Evolutionary conservation across 306 rosid genomes (phyloP), one percentile per base, ranked within the genome.

Genomic region (Rosa persica): DNA sequence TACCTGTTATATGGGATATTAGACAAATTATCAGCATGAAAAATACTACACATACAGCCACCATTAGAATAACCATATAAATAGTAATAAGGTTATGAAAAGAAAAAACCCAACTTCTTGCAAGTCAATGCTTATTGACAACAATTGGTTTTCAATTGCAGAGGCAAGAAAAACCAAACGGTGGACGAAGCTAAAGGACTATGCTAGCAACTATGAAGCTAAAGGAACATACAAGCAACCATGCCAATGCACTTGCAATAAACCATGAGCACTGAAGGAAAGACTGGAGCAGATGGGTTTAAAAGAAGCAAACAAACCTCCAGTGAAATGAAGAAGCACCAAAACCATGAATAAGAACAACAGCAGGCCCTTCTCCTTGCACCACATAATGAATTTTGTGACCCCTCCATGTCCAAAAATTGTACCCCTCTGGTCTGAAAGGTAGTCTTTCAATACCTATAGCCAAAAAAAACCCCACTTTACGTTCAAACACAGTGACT

Each of bases 251-350:
- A 68, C 5, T 46, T 7, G 23, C 52, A 38, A 40, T 8, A 40
- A 22, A 34, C 16, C 23, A 43, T 10, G 25, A 39, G 42, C n/a
- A 74, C 8, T 7, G 0, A 6, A 17, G 57, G 22, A 17, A 38
- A 2, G 47, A 12, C 12, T 64, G 44, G 5, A 64, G n/a, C 69
- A 36, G 52, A 39, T 68, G 47, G 38, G 43, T 66, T 42, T 42
- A 8, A 8, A 66, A 49, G 72, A 12, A 85, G 68, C 52, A 71
- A 89, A 90, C 57, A 67, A 89, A 90, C 99, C 98, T 91, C 99
- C 99, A 93, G 73, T 96, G 97, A 81, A 84, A 96, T 22, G 90
- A 90, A 74, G 99, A 95, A 76, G 98, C 99, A 61, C 96, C 99
- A 86, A 93, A 93, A 52, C 99, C 98, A 86, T 91, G 98, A 79